Conservation (phyloP, 1,284 basidiomycete species). For the Trametes versicolor region DNA sequence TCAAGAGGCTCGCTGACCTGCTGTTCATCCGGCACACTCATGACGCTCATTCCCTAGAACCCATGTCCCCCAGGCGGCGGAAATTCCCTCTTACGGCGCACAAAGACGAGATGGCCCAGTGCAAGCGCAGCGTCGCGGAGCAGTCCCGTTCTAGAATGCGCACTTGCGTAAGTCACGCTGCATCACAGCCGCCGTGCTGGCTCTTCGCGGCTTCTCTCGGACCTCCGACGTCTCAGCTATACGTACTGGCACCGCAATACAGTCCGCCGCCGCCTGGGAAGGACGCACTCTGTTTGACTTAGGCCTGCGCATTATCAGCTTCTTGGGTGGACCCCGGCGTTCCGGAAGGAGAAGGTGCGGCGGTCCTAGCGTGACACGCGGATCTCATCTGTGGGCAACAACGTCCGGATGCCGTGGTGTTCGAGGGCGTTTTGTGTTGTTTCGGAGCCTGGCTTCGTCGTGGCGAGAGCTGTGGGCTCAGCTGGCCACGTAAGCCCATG, state of each 20-base stretch:
- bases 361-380: slow-evolving; percentile 2
- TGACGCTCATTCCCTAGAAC: no score
- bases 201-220: slow-evolving; percentile 7
- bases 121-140: neutral
- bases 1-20: neutral
- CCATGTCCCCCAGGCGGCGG: neutral
- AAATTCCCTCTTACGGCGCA: neutral
- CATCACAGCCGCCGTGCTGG: slow-evolving; percentile 2
- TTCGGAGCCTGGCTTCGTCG: no score
- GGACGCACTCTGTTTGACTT: slow-evolving; percentile 24
- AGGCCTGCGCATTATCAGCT: slow-evolving; percentile 21
- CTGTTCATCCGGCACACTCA: no score
- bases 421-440: no score
- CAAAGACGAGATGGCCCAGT: neutral
- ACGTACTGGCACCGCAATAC: slow-evolving; percentile 16
- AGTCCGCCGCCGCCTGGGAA: slow-evolving; percentile 13
- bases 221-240: slow-evolving; percentile 20
- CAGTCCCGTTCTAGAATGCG: slow-evolving; percentile 6
- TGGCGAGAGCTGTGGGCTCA: no score
- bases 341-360: slow-evolving; percentile 7
- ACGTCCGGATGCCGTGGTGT: no score
- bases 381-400: slow-evolving; percentile 16
- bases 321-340: slow-evolving; percentile 4
- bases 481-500: no score
- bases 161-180: slow-evolving; percentile 4